Percentiles rank a stretch among this genome's conserved stretches.
These are phyloP conservation scores for Colletotrichum gigasporum DNA, from an alignment of 2,329 filamentous ascomycete species.

Conservation along the genomic window DNA sequence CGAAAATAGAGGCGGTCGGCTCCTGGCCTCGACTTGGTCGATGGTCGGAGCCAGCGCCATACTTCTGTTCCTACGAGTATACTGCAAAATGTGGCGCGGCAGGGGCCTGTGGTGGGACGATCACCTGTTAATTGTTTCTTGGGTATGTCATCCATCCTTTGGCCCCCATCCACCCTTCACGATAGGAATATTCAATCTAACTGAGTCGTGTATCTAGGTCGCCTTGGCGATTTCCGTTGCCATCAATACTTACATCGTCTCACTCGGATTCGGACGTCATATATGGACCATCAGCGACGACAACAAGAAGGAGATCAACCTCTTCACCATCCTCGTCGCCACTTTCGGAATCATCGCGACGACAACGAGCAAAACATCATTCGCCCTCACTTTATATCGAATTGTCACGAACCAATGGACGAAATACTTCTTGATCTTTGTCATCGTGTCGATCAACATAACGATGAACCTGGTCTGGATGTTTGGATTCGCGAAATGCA, in stretches of 20 bases:
- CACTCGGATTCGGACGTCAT: conserved; percentile 38
- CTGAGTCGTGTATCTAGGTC: conserved; percentile 29
- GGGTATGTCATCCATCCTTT: conserved; percentile 41
- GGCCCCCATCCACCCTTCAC: not conserved
- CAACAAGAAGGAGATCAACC: conserved; percentile 32
- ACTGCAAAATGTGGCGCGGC: conserved; percentile 47
- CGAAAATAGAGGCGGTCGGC: conserved; percentile 39
- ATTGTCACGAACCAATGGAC: conserved; percentile 35
- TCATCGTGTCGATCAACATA: conserved; percentile 35
- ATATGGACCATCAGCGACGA: conserved; percentile 32
- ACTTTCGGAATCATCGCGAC: conserved; percentile 35
- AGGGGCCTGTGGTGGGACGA: conserved; percentile 50
- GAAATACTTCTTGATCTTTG: conserved; percentile 40
- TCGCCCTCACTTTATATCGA: conserved; percentile 35
- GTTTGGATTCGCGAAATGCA: conserved; percentile 44
- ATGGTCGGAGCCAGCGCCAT: conserved; percentile 36
- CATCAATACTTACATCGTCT: conserved; percentile 43
- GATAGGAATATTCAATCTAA: not conserved
- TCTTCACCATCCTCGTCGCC: conserved; percentile 35
- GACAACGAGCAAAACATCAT: conserved; percentile 35
- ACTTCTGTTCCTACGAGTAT: conserved; percentile 42
- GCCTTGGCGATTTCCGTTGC: conserved; percentile 40
- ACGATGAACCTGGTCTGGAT: conserved; percentile 42
- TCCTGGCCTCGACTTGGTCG: conserved; percentile 43
- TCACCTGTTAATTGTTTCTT: conserved; percentile 44